Conservation (phyloP, 2,329 filamentous ascomycete species). For the Nemania diffusa region DNA sequence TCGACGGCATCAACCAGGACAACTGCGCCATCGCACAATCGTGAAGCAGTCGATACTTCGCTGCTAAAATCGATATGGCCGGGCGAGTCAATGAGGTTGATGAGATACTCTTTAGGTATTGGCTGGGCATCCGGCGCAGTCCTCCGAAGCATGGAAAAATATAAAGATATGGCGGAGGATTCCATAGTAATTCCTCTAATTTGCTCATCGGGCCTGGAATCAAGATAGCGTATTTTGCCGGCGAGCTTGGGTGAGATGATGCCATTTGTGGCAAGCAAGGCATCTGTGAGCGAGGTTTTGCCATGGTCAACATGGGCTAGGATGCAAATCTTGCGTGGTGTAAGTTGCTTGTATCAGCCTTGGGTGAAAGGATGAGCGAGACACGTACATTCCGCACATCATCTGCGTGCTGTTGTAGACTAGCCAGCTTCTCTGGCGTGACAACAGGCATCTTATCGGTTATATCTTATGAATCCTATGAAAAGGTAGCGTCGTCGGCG, state of each 20-base stretch:
- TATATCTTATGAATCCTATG: slow-evolving; percentile 3
- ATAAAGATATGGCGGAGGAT: slow-evolving; percentile 95
- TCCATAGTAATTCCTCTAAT: slow-evolving; percentile 99
- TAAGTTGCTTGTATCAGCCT: slow-evolving; percentile 40
- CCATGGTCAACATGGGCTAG: slow-evolving; percentile 97
- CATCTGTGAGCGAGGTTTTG: slow-evolving; percentile 96
- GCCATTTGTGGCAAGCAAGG: slow-evolving; percentile 96
- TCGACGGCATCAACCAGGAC: slow-evolving; percentile 97
- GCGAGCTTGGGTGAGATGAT: slow-evolving; percentile 98
- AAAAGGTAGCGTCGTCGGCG: slow-evolving; percentile 31
- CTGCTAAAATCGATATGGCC: slow-evolving; percentile 99
- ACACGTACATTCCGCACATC: slow-evolving; percentile 87
- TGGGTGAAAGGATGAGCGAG: slow-evolving; percentile 43
- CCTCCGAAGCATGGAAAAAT: slow-evolving; percentile 89
- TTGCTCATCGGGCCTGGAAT: slow-evolving; percentile 96
- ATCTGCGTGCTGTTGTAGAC: slow-evolving; percentile 86
- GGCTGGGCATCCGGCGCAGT: slow-evolving; percentile 73
- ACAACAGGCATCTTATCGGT: slow-evolving; percentile 82
- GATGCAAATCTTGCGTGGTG: slow-evolving; percentile 81
- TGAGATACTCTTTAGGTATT: slow-evolving; percentile 86
- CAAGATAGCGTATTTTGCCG: slow-evolving; percentile 96
- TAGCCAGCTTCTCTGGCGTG: slow-evolving; percentile 86
- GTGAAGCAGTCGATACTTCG: slow-evolving; percentile 94
- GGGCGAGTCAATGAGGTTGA: slow-evolving; percentile 97
- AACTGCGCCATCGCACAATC: slow-evolving; percentile 92